Evolutionary conservation across 2,329 filamentous ascomycete genomes (phyloP), one percentile per base, ranked within the genome.

Genomic region (Cordyceps sp.): DNA sequence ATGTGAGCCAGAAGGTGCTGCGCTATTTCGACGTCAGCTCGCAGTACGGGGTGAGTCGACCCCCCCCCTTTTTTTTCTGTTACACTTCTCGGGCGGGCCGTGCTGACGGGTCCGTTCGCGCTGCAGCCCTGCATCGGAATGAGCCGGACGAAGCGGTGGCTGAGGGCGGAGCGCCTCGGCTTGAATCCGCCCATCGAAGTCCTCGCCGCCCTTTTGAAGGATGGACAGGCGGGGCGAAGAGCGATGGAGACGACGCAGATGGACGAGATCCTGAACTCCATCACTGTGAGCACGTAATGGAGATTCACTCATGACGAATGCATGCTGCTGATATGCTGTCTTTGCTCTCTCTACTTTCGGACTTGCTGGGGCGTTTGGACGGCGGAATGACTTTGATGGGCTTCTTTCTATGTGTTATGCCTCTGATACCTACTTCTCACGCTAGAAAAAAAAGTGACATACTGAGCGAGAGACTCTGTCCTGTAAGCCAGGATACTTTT

Each of bases 111-210:
- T 41, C 38, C 43, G 40, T 30, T 34, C 13, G 24, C 28, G 5
- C n/a, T 26, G 22, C 37, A 93, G 83, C 90, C 90, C 2, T 93
- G 83, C 48, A 79, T 93, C 33, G 90, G 90, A 7, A 83, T 88
- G 32, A 59, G 74, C 24, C 74, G 90, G 30, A 59, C 79, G 43
- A 82, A 79, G 58, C 77, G 90, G 22, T 98, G 90, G 90, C 72
- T 81, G 49, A 73, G 90, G 29, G 90, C 90, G 5, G 68, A 93
- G 33, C 66, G 64, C 34, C 61, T 98, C n/a, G 77, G 78, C 4
- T 63, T 98, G n/a, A 68, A 78, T 21, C 90, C 90, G 2, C 88
- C 90, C 0, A 68, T 93, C 18, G 88, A 96, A 53, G 85, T 94
- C 4, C 65, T 96, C 5, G 82, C 85, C 0, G 80, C 96, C 13